Base-by-base conservation (phyloP, 257 asterid genomes). In the Buddleja alternifolia region DNA sequence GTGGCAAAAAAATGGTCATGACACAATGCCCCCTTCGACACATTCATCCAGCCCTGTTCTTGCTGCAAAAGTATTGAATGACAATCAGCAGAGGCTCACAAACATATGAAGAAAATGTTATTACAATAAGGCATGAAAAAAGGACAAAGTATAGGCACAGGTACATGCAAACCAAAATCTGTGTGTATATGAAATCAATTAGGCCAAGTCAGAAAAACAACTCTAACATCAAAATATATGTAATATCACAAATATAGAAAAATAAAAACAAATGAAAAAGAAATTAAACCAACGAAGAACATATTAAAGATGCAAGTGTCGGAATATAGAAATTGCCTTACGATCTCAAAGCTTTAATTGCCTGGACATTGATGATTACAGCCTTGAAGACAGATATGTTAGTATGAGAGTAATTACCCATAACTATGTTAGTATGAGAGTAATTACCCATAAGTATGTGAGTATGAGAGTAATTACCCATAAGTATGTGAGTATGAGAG, bases 1-100 rank as follows among this genome's bases (percentile, higher is more conserved):
- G 77, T 88, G 80, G 97, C 96, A 75, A 86, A 83, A 81, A 94
- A 81, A 78, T 94, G 97, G 81, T 89, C 94, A 41, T 86, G 87
- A 70, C 93, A 89, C 70, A 82, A 71, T 65, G 84, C 83, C 66
- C 77, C 85, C 75, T 71, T 82, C 47, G 96, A 78, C 66, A 79
- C 68, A 67, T 63, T 63, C 63, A 77, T 67, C 72, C 69, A 80
- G 74, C 75, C 79, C 74, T 73, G 78, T 62, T 77, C 80, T 83
- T 75, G 86, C 99, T 94, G 97, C 86, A 78, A 78, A 52, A 72
- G 25, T 57, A 51, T 46, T 7, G 36, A 59, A 78, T 42, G 54
- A 24, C 11, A 34, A 51, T 55, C 34, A 72, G 48, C 42, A 46
- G 32, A 55, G 36, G 42, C 20, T 60, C 23, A 41, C 47, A 61